phyloP scores from a whole-genome alignment of 495 filamentous ascomycete genomes.

The Talaromyces nanjingensis region DNA sequence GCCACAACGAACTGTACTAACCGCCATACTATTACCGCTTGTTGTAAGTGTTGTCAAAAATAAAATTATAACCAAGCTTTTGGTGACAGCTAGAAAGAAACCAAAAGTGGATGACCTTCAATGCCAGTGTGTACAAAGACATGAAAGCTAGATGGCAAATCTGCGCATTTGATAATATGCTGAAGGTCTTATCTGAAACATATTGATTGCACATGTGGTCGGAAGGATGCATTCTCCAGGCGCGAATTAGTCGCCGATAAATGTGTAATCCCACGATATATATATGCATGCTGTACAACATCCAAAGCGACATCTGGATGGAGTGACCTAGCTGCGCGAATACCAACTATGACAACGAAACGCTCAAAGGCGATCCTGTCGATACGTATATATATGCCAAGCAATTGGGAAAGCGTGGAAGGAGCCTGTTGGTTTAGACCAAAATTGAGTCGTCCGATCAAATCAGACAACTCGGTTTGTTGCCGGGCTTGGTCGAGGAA shows the following conservation, averaged over 20 bases:
- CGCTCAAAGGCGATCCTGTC: too few relatives aligned
- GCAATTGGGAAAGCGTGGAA: too few relatives aligned
- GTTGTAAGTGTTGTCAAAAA: neutral
- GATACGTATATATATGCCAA: too few relatives aligned
- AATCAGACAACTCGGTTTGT: neutral
- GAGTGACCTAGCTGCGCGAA: too few relatives aligned
- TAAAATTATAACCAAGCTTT: too few relatives aligned
- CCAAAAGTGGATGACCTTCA: neutral
- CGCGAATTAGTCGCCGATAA: too few relatives aligned
- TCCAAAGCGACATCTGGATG: too few relatives aligned
- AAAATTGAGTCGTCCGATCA: neutral
- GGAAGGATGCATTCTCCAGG: neutral
- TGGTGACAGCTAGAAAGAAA: neutral
- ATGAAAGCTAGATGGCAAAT: neutral
- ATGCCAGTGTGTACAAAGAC: neutral
- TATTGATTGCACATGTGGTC: neutral
- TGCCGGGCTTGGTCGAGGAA: neutral
- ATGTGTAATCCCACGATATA: too few relatives aligned
- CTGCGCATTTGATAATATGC: neutral
- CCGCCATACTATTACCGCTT: slow-evolving; percentile 1
- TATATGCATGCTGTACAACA: too few relatives aligned
- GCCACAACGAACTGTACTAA: neutral
- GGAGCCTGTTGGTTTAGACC: neutral
- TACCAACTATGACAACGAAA: too few relatives aligned
- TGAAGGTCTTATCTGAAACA: neutral